Percentiles rank a stretch among this genome's conserved stretches.
These are phyloP conservation scores for Eurotiales sp. DNA, from an alignment of 2,329 filamentous ascomycete genomes.

Conservation along the genomic window DNA sequence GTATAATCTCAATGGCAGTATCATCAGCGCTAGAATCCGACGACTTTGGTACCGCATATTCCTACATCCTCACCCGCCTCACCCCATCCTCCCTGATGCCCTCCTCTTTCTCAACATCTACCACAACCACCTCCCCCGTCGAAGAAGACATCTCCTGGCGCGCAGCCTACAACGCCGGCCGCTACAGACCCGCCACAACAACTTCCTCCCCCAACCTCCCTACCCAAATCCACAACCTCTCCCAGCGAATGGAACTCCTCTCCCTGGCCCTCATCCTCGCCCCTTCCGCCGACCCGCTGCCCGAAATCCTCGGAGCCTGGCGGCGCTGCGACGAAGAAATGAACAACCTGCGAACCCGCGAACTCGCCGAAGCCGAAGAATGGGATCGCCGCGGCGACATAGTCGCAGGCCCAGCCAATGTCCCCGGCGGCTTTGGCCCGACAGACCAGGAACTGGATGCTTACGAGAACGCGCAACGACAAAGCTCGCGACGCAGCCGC, in stretches of 20 bases:
- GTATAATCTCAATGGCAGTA: slow-evolving; percentile 46
- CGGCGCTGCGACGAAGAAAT: slow-evolving; percentile 61
- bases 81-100: slow-evolving; percentile 33
- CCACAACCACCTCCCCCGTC: slow-evolving; percentile 18
- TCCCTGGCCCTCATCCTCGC: slow-evolving; percentile 60
- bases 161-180: slow-evolving; percentile 59
- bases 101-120: slow-evolving; percentile 18
- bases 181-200: slow-evolving; percentile 42
- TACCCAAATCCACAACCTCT: slow-evolving; percentile 51
- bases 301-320: slow-evolving; percentile 61
- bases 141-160: slow-evolving; percentile 62
- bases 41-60: slow-evolving; percentile 61
- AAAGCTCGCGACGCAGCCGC: slow-evolving; percentile 30
- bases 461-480: slow-evolving; percentile 41
- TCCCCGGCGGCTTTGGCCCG: slow-evolving; percentile 44
- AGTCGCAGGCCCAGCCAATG: slow-evolving; percentile 16
- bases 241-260: slow-evolving; percentile 63
- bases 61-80: slow-evolving; percentile 61
- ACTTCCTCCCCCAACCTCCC: slow-evolving; percentile 30
- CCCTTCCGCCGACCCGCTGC: slow-evolving; percentile 52
- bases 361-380: slow-evolving; percentile 53
- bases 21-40: slow-evolving; percentile 41
- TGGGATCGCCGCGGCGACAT: slow-evolving; percentile 56
- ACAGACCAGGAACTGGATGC: slow-evolving; percentile 43
- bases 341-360: slow-evolving; percentile 50